These are phyloP conservation scores for Penicillium sp. DNA, from an alignment of 2,329 filamentous ascomycete species.

Conservation along the genomic window DNA sequence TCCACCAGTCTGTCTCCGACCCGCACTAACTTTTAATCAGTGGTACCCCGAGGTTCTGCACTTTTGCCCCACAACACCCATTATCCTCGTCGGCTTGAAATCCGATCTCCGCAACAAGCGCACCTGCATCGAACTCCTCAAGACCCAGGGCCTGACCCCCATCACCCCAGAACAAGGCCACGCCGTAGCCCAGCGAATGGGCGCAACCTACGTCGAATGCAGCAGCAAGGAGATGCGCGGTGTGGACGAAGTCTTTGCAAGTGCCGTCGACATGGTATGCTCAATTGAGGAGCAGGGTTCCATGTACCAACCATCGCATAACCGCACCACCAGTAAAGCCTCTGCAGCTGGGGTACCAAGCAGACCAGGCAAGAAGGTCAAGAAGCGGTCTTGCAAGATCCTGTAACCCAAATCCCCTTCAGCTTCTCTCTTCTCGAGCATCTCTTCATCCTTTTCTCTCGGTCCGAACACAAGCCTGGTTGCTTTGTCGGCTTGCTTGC, in stretches of 20 bases:
- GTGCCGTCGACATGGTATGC: conserved; percentile 84
- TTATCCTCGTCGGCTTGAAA: conserved; percentile 93
- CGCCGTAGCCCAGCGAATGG: conserved; percentile 87
- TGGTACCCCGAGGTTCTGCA: conserved; percentile 99
- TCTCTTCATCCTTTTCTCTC: conserved; percentile 13
- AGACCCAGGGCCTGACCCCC: conserved; percentile 92
- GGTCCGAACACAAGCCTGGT: conserved; percentile 33
- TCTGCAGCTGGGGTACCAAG: conserved; percentile 33
- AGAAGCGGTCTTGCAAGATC: conserved; percentile 78
- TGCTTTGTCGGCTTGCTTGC: conserved; percentile 30
- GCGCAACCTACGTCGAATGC: conserved; percentile 94
- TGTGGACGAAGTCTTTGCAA: conserved; percentile 93
- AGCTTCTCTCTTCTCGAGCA: conserved; percentile 11
- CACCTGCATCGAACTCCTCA: conserved; percentile 96
- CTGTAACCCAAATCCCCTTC: conserved; percentile 51
- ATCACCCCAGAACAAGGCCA: conserved; percentile 88
- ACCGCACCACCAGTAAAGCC: conserved; percentile 18
- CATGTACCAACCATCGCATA: conserved; percentile 28
- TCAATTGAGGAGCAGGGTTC: conserved; percentile 64
- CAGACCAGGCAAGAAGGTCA: conserved; percentile 58
- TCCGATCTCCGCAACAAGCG: conserved; percentile 93
- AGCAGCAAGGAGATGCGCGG: conserved; percentile 92
- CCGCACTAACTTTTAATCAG: conserved; percentile 44
- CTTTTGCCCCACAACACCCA: conserved; percentile 95
- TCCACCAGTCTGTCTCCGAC: not conserved